Evolutionary conservation across 2,329 filamentous ascomycete genomes (phyloP).

Genomic region (Ophiostoma angusticollis): DNA sequence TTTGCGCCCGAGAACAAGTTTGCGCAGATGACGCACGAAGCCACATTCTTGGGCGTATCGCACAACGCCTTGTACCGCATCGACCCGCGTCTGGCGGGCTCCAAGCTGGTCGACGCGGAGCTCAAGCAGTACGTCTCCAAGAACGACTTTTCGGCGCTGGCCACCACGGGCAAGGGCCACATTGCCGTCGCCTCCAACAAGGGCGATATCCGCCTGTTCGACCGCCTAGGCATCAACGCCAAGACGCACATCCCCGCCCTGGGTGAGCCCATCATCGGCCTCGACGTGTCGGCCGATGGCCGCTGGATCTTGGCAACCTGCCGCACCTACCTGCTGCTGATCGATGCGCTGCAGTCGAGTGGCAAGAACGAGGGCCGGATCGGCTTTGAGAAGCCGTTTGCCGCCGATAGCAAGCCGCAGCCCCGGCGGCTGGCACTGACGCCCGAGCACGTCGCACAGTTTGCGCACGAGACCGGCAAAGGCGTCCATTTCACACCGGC

Average conservation of each 20-base stretch:
- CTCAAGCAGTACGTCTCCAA: conserved; percentile 95
- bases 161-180: conserved; percentile 92
- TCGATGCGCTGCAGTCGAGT: conserved; percentile 78
- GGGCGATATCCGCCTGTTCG: conserved; percentile 90
- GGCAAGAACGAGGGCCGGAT: conserved; percentile 97
- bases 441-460: conserved; percentile 88
- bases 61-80: conserved; percentile 87
- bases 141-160: conserved; percentile 90
- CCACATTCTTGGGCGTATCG: conserved; percentile 89
- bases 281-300: conserved; percentile 91
- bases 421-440: conserved; percentile 80
- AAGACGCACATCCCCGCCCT: conserved; percentile 95
- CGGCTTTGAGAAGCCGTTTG: conserved; percentile 90
- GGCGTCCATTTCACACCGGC: conserved; percentile 54
- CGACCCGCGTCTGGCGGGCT: conserved; percentile 77
- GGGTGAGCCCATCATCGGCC: conserved; percentile 84
- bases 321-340: conserved; percentile 83
- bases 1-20: conserved; percentile 98
- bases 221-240: conserved; percentile 89
- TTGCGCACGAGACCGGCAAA: conserved; percentile 88
- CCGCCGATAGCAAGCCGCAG: conserved; percentile 85
- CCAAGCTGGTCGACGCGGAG: conserved; percentile 84
- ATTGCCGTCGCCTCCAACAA: conserved; percentile 96
- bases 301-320: conserved; percentile 93
- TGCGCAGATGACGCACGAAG: conserved; percentile 87